Evolutionary conservation across 176 grass and related monocot species (phyloP).

Genomic region (Alloteropsis semialata): DNA sequence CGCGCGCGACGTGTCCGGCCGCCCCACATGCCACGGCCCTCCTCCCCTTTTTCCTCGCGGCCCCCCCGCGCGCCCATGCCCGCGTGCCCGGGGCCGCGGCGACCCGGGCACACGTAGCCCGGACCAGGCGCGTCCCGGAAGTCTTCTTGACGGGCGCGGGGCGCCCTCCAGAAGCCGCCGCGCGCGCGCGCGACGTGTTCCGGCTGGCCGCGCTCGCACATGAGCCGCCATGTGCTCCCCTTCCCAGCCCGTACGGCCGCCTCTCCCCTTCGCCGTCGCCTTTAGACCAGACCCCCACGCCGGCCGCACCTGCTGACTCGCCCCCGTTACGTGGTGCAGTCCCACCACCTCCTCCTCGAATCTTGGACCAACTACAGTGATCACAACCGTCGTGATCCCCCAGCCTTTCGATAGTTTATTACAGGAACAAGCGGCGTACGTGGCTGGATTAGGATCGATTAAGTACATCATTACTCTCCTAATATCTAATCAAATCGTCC

Average conservation of each 20-base stretch:
- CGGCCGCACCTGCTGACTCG: background rate
- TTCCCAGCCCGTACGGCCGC: constrained; percentile 2
- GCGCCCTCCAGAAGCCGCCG: background rate
- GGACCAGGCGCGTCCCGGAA: background rate
- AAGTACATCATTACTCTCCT: background rate
- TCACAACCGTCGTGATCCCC: background rate
- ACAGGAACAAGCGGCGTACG: background rate
- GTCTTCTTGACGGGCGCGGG: too few species aligned
- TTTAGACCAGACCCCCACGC: background rate
- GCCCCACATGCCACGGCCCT: background rate
- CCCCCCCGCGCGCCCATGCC: background rate
- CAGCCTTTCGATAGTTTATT: background rate
- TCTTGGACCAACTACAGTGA: constrained; percentile 6
- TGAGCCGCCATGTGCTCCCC: constrained; percentile 18
- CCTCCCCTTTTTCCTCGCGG: background rate
- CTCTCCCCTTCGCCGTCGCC: background rate
- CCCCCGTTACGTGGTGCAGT: background rate
- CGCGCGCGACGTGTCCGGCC: background rate
- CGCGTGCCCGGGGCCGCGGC: background rate
- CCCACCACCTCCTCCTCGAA: background rate
- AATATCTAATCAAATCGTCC: too few species aligned
- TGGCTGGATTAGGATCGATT: background rate
- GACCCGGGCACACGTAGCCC: background rate
- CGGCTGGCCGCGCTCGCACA: constrained; percentile 3
- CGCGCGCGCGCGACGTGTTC: constrained; percentile 21